A percentile compares a stretch with the other conserved stretches of the same genome.
Conservation (phyloP, 768 basidiomycete genomes). For the Trametes gibbosa region DNA sequence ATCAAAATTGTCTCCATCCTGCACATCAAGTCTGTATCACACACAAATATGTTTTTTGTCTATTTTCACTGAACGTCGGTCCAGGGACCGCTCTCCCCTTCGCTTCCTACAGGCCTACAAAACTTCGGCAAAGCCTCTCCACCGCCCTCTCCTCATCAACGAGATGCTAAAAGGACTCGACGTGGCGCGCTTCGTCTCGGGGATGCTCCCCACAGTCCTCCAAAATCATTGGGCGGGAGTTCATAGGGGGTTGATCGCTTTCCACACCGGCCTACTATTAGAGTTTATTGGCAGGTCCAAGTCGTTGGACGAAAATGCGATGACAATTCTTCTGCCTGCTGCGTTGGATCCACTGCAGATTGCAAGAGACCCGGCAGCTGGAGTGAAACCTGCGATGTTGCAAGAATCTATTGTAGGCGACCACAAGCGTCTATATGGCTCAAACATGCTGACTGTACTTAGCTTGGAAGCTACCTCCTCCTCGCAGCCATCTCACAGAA, state of each 20-base stretch:
- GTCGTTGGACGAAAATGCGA: constrained; percentile 58
- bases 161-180: constrained; percentile 70
- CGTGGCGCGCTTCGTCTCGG: constrained; percentile 67
- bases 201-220: constrained; percentile 59
- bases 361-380: neutral
- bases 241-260: constrained; percentile 72
- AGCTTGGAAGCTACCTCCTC: constrained; percentile 76
- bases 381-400: constrained; percentile 17
- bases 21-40: constrained; percentile 57
- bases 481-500: constrained; percentile 69
- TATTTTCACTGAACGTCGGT: neutral
- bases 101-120: constrained; percentile 74
- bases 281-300: constrained; percentile 70
- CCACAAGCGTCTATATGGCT: neutral
- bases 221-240: constrained; percentile 36
- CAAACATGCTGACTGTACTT: neutral
- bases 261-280: constrained; percentile 76
- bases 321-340: constrained; percentile 65
- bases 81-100: constrained; percentile 61
- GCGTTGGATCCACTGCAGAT: constrained; percentile 54
- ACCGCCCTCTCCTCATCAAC: constrained; percentile 67
- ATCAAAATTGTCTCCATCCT: constrained; percentile 89
- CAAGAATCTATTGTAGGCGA: constrained; percentile 62
- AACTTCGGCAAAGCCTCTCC: constrained; percentile 70
- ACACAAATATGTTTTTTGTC: neutral